Percentiles rank a stretch among this genome's conserved stretches.
Evolutionary conservation across 345 rosid genomes (phyloP).

Genomic region (Cardiospermum halicacabum): DNA sequence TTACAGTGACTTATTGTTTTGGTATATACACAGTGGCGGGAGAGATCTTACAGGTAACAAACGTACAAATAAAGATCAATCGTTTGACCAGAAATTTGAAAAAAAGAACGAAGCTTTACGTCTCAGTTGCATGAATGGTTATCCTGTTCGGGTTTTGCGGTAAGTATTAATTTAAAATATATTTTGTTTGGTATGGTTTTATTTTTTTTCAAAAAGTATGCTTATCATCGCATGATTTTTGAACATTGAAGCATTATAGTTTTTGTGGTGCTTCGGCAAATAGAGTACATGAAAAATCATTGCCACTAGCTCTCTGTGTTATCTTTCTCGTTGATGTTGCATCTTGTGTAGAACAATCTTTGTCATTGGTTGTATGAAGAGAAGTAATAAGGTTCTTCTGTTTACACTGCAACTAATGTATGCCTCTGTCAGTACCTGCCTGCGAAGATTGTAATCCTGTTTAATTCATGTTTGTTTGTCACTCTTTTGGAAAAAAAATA

Average conservation of each 20-base stretch:
- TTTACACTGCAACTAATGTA: not conserved
- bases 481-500: not conserved
- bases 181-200: too few species aligned
- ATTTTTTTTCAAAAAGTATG: not conserved
- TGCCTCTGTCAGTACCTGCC: not conserved
- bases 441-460: too few species aligned
- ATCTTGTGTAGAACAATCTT: not conserved
- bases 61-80: slow-evolving; percentile 53
- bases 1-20: slow-evolving; percentile 6
- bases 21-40: slow-evolving; percentile 47
- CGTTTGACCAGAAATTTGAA: slow-evolving; percentile 53
- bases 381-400: not conserved
- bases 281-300: not conserved
- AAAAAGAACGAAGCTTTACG: slow-evolving; percentile 48
- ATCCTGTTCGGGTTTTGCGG: slow-evolving; percentile 69
- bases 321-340: not conserved
- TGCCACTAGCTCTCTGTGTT: not conserved
- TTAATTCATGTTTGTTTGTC: not conserved
- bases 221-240: not conserved
- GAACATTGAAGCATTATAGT: not conserved
- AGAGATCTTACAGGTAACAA: slow-evolving; percentile 60
- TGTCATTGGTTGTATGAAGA: not conserved
- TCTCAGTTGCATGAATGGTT: slow-evolving; percentile 56
- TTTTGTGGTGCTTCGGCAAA: not conserved
- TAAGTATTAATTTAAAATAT: slow-evolving; percentile 11